These are phyloP conservation scores for Pleurotus giganteus DNA, from an alignment of 768 basidiomycete genomes.

Conservation along the genomic window DNA sequence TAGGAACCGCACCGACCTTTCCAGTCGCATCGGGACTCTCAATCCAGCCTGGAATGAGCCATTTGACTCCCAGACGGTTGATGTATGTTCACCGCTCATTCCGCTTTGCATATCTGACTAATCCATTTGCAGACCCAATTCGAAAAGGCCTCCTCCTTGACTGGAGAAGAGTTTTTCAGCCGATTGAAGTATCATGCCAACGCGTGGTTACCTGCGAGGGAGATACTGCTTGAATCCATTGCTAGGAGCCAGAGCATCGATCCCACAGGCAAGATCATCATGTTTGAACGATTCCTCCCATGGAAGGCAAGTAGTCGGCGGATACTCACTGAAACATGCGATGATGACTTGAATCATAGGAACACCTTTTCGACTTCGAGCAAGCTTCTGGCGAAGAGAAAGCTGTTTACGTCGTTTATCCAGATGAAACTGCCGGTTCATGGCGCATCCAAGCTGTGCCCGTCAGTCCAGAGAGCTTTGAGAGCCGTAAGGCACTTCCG, in stretches of 20 bases:
- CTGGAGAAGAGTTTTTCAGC: conserved; percentile 82
- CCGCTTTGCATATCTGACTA: neutral
- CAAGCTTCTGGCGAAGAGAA: conserved; percentile 40
- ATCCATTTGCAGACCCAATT: conserved; percentile 57
- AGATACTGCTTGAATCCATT: conserved; percentile 63
- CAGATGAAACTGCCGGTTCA: conserved; percentile 69
- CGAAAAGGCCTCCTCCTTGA: conserved; percentile 71
- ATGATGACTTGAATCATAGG: conserved; percentile 31
- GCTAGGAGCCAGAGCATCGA: conserved; percentile 62
- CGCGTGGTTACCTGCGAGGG: conserved; percentile 91
- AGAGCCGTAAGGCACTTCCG: conserved; percentile 88
- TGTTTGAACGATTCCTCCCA: conserved; percentile 78
- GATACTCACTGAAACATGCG: conserved; percentile 12
- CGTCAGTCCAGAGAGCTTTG: conserved; percentile 76
- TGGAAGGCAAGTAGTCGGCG: conserved; percentile 68
- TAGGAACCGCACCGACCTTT: conserved; percentile 77
- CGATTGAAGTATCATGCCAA: conserved; percentile 80
- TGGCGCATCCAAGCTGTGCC: conserved; percentile 97
- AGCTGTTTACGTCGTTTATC: conserved; percentile 86
- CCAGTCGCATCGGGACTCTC: conserved; percentile 75
- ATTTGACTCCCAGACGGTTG: conserved; percentile 58
- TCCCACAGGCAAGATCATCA: conserved; percentile 70
- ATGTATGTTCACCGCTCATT: conserved; percentile 50
- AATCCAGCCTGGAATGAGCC: conserved; percentile 94
- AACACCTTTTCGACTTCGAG: conserved; percentile 91